Percentiles rank a stretch among this genome's conserved stretches.
Conservation (phyloP, 2,329 filamentous ascomycete species). For the Sporothrix brasiliensis region DNA sequence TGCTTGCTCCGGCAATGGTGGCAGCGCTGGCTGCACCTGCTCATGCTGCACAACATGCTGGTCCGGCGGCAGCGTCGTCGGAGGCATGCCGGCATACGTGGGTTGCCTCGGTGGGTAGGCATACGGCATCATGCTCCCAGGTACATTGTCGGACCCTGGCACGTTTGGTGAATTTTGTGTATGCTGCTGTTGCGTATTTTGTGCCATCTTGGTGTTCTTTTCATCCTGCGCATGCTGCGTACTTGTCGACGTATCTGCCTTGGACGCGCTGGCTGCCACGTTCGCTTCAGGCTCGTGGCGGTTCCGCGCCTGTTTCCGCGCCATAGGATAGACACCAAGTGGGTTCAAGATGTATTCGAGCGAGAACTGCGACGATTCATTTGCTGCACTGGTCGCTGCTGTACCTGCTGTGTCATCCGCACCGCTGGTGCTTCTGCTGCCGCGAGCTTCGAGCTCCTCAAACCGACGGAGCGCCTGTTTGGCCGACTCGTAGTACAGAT, state of each 20-base stretch:
- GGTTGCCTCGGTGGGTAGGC: background rate
- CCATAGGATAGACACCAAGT: constrained; percentile 33
- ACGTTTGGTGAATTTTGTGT: background rate
- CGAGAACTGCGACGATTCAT: constrained; percentile 27
- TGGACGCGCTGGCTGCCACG: background rate
- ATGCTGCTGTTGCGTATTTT: no score
- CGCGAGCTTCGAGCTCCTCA: constrained; percentile 25
- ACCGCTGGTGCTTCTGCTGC: background rate
- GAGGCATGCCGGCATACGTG: background rate
- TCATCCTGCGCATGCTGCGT: background rate
- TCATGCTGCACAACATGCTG: background rate
- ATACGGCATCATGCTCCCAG: background rate
- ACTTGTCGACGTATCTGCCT: background rate
- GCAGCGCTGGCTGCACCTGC: background rate
- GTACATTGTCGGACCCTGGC: background rate
- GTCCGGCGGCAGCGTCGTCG: background rate
- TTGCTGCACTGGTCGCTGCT: background rate
- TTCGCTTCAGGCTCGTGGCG: constrained; percentile 30
- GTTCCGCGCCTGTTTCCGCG: constrained; percentile 30
- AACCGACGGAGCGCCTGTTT: constrained; percentile 28
- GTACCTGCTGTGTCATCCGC: background rate
- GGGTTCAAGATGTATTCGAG: constrained; percentile 34
- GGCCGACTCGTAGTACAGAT: constrained; percentile 32
- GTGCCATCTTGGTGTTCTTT: no score
- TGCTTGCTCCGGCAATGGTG: background rate